phyloP scores from a whole-genome alignment of 169 alveolate species.

The Plasmodium blacklocki region DNA sequence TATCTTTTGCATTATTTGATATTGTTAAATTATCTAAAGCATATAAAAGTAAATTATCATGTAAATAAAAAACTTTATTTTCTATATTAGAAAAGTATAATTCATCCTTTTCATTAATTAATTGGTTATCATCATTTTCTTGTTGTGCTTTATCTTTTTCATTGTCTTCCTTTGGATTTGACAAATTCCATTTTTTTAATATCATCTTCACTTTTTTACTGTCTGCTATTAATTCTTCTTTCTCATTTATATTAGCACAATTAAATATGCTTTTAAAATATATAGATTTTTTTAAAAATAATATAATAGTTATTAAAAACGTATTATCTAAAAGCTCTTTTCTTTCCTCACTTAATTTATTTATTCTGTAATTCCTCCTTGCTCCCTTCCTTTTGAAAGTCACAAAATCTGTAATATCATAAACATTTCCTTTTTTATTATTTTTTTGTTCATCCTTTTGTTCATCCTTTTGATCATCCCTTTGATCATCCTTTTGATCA shows the following conservation, averaged over 20 bases:
- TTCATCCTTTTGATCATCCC: not conserved
- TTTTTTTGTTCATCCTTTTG: not conserved
- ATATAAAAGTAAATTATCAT: slow-evolving; percentile 74
- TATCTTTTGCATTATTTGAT: slow-evolving; percentile 57
- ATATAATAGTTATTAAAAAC: slow-evolving; percentile 46
- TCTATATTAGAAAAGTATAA: slow-evolving; percentile 35
- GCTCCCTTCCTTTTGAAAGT: not conserved
- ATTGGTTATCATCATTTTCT: not conserved
- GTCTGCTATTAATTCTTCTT: slow-evolving; percentile 63
- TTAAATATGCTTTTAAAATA: slow-evolving; percentile 75
- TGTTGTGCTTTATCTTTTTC: not conserved
- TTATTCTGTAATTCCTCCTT: not conserved
- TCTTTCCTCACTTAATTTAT: slow-evolving; percentile 42
- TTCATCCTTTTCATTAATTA: slow-evolving; percentile 17
- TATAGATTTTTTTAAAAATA: slow-evolving; percentile 68
- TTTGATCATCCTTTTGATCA: too few relatives aligned
- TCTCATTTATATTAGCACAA: slow-evolving; percentile 73
- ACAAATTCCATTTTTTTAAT: slow-evolving; percentile 58
- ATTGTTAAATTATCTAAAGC: slow-evolving; percentile 34
- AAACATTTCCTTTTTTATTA: not conserved
- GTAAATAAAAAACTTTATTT: slow-evolving; percentile 69
- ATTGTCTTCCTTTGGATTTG: slow-evolving; percentile 17
- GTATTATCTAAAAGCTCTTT: slow-evolving; percentile 38
- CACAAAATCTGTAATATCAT: not conserved
- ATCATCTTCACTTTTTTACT: slow-evolving; percentile 53